phyloP scores from a whole-genome alignment of 1,284 basidiomycete genomes.

The Blastosporella zonata region DNA sequence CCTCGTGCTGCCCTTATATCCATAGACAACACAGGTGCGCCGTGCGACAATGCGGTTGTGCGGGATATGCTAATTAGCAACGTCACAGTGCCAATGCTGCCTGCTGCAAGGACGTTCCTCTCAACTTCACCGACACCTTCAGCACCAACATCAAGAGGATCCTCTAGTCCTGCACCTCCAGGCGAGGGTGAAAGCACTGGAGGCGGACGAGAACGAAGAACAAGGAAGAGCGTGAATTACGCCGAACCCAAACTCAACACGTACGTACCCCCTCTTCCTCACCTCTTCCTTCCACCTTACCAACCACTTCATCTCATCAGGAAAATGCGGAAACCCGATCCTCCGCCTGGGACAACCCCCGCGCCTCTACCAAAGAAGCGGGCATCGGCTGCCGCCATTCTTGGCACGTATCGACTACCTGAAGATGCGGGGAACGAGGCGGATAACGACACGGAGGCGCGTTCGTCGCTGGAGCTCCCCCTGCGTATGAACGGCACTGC shows the following conservation, averaged over 20 bases:
- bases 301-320: constrained; percentile 34
- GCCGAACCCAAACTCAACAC: constrained; percentile 88
- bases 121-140: constrained; percentile 22
- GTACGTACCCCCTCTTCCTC: constrained; percentile 45
- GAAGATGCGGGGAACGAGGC: constrained; percentile 26
- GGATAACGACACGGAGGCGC: constrained; percentile 30
- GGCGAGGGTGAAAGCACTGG: constrained; percentile 33
- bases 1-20: constrained; percentile 40
- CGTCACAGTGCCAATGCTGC: constrained; percentile 18
- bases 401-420: constrained; percentile 24
- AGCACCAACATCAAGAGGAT: constrained; percentile 35
- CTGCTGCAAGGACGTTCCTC: constrained; percentile 19
- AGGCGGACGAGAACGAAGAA: constrained; percentile 62
- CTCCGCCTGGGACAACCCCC: constrained; percentile 32
- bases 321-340: constrained; percentile 89
- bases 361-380: constrained; percentile 34
- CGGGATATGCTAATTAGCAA: not conserved
- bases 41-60: not conserved
- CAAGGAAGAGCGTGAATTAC: constrained; percentile 83
- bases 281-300: constrained; percentile 11
- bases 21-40: constrained; percentile 39
- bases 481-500: constrained; percentile 23
- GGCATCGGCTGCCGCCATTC: constrained; percentile 36
- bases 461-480: constrained; percentile 27
- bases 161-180: constrained; percentile 44